Percentiles rank a stretch among this genome's conserved stretches.
phyloP scores from a whole-genome alignment of 2,329 filamentous ascomycete species.

The Colletotrichum karsti region DNA sequence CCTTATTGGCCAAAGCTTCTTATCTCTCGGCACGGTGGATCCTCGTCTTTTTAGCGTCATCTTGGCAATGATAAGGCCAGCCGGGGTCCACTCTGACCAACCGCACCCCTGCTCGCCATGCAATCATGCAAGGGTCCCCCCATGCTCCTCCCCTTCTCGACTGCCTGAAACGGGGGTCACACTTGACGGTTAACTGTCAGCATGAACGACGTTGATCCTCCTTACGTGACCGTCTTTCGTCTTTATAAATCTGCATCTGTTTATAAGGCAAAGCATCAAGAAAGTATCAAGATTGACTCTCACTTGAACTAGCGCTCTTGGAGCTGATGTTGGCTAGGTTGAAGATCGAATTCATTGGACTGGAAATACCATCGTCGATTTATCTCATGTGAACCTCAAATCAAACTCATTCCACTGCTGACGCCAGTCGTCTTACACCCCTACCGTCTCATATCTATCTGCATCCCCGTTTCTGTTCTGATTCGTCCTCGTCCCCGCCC shows the following conservation, averaged over 20 bases:
- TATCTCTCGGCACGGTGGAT: conserved; percentile 27
- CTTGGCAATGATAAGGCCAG: conserved; percentile 30
- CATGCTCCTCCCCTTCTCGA: not conserved
- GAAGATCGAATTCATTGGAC: not conserved
- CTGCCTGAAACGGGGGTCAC: not conserved
- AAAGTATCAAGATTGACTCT: too few relatives aligned
- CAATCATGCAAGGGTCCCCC: conserved; percentile 8
- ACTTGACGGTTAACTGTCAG: not conserved
- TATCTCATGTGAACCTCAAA: not conserved
- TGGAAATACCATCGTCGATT: not conserved
- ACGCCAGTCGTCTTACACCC: too few relatives aligned
- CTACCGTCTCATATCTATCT: not conserved
- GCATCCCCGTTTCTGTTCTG: not conserved
- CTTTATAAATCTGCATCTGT: too few relatives aligned
- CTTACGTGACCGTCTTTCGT: not conserved
- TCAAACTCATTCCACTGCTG: too few relatives aligned
- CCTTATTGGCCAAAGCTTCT: conserved; percentile 16
- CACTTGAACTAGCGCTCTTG: too few relatives aligned
- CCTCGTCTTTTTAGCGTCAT: not conserved
- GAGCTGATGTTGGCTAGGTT: too few relatives aligned
- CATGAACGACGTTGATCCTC: too few relatives aligned
- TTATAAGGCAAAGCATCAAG: too few relatives aligned
- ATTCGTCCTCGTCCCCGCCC: not conserved
- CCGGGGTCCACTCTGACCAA: not conserved
- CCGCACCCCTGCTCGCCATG: not conserved